phyloP scores from a whole-genome alignment of 1,284 basidiomycete genomes.

The Sanguinoderma infundibulare region DNA sequence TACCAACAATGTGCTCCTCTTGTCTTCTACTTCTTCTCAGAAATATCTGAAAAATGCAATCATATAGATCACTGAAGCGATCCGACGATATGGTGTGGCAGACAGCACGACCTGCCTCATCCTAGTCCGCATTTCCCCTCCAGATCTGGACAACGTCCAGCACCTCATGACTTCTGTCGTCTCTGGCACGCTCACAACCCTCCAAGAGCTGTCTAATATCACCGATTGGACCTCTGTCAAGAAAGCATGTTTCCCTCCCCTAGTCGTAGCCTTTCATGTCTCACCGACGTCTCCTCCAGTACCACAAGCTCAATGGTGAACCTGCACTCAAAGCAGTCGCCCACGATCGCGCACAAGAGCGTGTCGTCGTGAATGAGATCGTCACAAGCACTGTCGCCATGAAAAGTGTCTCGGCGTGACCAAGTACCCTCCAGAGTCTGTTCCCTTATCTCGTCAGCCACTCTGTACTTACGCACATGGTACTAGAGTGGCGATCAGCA shows the following conservation, averaged over 20 bases:
- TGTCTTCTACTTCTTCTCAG: slow-evolving; percentile 18
- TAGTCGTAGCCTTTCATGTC: no score
- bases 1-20: slow-evolving; percentile 86
- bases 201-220: slow-evolving; percentile 51
- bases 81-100: slow-evolving; percentile 83
- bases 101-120: slow-evolving; percentile 70
- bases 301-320: slow-evolving; percentile 76
- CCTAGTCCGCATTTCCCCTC: slow-evolving; percentile 68
- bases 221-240: slow-evolving; percentile 76
- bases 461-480: background rate
- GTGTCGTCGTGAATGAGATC: slow-evolving; percentile 60
- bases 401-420: slow-evolving; percentile 69
- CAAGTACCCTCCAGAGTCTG: background rate
- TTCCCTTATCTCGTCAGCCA: background rate
- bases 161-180: slow-evolving; percentile 60
- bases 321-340: slow-evolving; percentile 44
- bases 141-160: slow-evolving; percentile 45
- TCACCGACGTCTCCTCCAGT: slow-evolving; percentile 46
- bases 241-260: slow-evolving; percentile 60
- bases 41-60: background rate
- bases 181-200: slow-evolving; percentile 53
- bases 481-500: background rate
- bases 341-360: slow-evolving; percentile 45
- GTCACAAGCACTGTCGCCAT: slow-evolving; percentile 80
- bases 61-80: slow-evolving; percentile 81